Evolutionary conservation across 495 filamentous ascomycete species (phyloP), one percentile per base, ranked within the genome.

Genomic region (Beverwykella pulmonaria): DNA sequence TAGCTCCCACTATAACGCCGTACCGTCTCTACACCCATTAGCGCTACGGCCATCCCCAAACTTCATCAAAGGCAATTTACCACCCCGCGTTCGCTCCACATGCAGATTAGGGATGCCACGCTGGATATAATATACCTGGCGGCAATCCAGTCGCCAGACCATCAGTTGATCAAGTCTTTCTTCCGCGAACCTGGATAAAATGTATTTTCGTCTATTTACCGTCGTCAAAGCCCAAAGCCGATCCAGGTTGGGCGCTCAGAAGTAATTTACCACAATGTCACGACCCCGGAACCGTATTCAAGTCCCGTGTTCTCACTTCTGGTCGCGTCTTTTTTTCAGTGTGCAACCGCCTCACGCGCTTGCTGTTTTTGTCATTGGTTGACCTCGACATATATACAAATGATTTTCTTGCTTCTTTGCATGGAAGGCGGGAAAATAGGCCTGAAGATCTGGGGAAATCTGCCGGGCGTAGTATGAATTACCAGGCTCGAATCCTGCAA

Each of bases 71-170:
- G 4, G 63, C 48, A 67, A 55, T 67, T 20, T 62, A 62, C 20
- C 15, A 34, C 65, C 65, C 65, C 65, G 65, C 65, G 46, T 59
- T 63, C 50, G 4, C 60, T 58, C 60, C 65, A 59, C 59, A 63
- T 50, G 32, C 14, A 5, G 3, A 44, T 8, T 9, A 53, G 22
- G 6, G 22, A 58, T 41, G 54, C 52, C 59, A 57, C 58, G 22
- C 27, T 23, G 26, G 20, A 39, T 49, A 61, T 50, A 69, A 26
- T 63, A 49, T 67, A 59, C 41, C 59, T 44, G 20, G 65, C 59
- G 59, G 65, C 65, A 52, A 67, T 58, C 65, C 9, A 36, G 29
- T 25, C 34, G 14, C 19, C 23, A 54, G 65, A 14, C 32, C 65
- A 53, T 69, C 65, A 69, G 65, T 63, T 69, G 60, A 69, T 53